Base-by-base conservation (phyloP, 225 moss, liverwort and hornwort species). In the Pleurozium schreberi region DNA sequence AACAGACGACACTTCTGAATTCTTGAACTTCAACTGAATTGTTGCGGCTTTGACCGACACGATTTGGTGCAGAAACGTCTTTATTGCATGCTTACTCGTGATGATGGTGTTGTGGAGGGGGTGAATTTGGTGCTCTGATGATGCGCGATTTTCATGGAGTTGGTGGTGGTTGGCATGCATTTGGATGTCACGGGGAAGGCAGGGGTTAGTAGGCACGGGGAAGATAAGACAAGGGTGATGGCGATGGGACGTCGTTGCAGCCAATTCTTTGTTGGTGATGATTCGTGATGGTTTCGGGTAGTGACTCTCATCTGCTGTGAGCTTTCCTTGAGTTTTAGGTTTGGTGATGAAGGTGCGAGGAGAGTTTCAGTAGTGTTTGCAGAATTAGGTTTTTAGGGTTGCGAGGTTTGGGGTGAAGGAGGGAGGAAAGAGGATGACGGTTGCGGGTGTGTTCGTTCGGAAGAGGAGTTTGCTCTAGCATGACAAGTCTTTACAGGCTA, bases 361-460 rank as follows among this genome's bases (percentile, higher is more conserved):
- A 68, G 42, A 90, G 84, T 53, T 83, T 63, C 9, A 42, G 53
- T 87, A 55, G 68, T 81, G 67, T 59, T 59, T 57, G 71, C 8
- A 49, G 86, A 89, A 70, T 91, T 57, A 65, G 84, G 45, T 88
- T 61, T 88, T 86, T 87, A 87, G 89, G 92, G 89, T 89, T 90
- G 50, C 9, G 81, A 87, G 83, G 75, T 49, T 74, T 83, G 86
- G 30, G 36, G n/a, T 26, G 71, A 63, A 61, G 61, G 16, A 45
- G 30, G 62, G 57, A 40, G 52, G 82, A 15, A 64, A 52, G 84
- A 69, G 52, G 75, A 23, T 68, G 49, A 68, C 68, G 28, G 49
- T 73, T 73, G 81, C 82, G 62, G 42, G 49, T 59, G 36, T 74
- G 36, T 60, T 42, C 42, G 13, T 80, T 60, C 8, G 43, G 60